These are phyloP conservation scores for Ustilago lituana DNA, from an alignment of 1,284 basidiomycete species.

Conservation along the genomic window DNA sequence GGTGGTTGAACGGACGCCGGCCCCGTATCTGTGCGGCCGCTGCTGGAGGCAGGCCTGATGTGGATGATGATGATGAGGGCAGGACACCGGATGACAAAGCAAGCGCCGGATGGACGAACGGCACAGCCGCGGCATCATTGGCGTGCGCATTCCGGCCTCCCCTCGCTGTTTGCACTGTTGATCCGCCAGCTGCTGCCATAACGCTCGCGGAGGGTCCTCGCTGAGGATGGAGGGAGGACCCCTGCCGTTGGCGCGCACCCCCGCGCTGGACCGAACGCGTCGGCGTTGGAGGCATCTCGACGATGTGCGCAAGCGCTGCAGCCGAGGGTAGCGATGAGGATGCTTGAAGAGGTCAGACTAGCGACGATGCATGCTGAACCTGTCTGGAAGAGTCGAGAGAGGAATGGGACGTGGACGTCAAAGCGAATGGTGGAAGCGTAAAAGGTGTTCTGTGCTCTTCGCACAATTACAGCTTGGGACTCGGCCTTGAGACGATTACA, in stretches of 20 bases:
- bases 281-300: conserved; percentile 32
- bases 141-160: conserved; percentile 18
- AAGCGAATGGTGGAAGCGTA: no score
- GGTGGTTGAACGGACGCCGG: conserved; percentile 55
- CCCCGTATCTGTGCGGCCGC: conserved; percentile 28
- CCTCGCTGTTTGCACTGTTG: conserved; percentile 13
- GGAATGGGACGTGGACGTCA: no score
- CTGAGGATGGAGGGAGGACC: conserved; percentile 37
- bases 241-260: conserved; percentile 33
- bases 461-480: conserved; percentile 6
- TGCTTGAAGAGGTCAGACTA: neutral
- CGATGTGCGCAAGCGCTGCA: conserved; percentile 1
- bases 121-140: conserved; percentile 18
- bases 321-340: neutral
- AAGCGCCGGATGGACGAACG: conserved; percentile 47
- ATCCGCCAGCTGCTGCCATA: conserved; percentile 3
- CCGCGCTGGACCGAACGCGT: conserved; percentile 31
- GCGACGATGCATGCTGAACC: neutral
- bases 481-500: conserved; percentile 9
- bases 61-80: conserved; percentile 13
- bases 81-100: conserved; percentile 24
- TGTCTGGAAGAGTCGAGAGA: neutral
- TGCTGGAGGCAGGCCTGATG: conserved; percentile 18
- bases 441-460: conserved; percentile 2
- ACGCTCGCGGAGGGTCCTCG: conserved; percentile 3